Evolutionary conservation across 2,329 filamentous ascomycete species (phyloP), one percentile per base, ranked within the genome.

Genomic region (Colletotrichum theobromicola): DNA sequence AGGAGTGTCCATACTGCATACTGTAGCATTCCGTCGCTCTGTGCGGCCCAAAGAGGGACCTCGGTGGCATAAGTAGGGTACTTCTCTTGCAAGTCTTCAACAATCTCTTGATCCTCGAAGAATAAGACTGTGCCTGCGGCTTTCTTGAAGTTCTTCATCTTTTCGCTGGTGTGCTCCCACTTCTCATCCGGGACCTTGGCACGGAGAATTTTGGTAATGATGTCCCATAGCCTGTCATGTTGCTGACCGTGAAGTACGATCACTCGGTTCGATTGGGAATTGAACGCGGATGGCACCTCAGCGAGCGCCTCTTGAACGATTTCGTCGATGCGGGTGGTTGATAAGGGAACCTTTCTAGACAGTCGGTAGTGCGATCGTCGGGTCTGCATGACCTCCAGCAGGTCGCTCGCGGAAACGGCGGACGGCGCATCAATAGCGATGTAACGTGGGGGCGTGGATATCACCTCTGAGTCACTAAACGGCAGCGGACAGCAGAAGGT

Each of bases 211-310:
- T 93, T 91, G 75, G 87, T 84, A 69, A 92, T 89, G 74, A 95
- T 88, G 82, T 95, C 92, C 96, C 96, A 98, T 78, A 98, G 91
- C 87, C 94, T 93, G 80, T 95, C 92, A 87, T 98, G 96, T 84
- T 98, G 94, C 76, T 90, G 90, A 80, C 94, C 93, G 80, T 97
- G 89, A 69, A 98, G 91, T 65, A 98, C 90, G 61, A 98, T 90
- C 71, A 94, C 86, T 74, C 96, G 93, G 78, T 94, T 93, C 78
- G 92, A 92, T 87, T 98, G 96, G 55, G 92, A 94, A 91, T 98
- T 98, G 93, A 98, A 98, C 77, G 93, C 92, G 67, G 91, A 94
- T 57, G 96, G 96, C 2, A 93, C 89, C 83, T 95, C 88, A 73
- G 91, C 87, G 78, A 97, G 87, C 67, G 91, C 88, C 77, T 91